A percentile compares a stretch with the other conserved stretches of the same genome.
Evolutionary conservation across 2,329 filamentous ascomycete genomes (phyloP).

Genomic region (Fusarium anguioides): DNA sequence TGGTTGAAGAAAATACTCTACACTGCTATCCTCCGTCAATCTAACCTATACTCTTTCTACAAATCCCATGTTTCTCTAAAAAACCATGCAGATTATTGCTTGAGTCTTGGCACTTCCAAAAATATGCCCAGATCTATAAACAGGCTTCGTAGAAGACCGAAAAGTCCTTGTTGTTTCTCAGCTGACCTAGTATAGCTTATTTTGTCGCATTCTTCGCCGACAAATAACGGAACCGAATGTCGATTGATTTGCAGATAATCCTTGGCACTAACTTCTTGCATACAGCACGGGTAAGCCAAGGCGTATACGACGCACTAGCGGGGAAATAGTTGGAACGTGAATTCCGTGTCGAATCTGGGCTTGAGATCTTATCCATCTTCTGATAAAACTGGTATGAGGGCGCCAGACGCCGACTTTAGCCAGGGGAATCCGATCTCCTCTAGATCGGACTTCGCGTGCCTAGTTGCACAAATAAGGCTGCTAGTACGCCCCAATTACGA

Average conservation of each 20-base stretch:
- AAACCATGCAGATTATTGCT: background rate
- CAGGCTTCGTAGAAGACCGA: background rate
- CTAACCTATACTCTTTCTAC: background rate
- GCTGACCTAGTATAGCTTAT: background rate
- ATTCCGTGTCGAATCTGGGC: slow-evolving; percentile 2
- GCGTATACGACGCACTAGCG: background rate
- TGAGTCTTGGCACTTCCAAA: background rate
- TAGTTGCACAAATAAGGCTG: slow-evolving; percentile 24
- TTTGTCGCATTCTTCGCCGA: background rate
- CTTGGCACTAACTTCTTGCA: slow-evolving; percentile 7
- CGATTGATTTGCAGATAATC: slow-evolving; percentile 8
- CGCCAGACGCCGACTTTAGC: background rate
- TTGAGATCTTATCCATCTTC: background rate
- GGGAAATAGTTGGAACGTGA: background rate
- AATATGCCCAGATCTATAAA: rapidly evolving
- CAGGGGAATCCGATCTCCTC: background rate
- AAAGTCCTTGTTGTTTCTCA: background rate
- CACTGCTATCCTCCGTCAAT: background rate
- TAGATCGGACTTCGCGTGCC: background rate
- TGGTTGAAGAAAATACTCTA: slow-evolving; percentile 4
- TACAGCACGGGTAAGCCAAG: slow-evolving; percentile 10
- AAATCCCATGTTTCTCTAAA: background rate
- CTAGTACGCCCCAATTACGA: slow-evolving; percentile 10
- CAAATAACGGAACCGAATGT: background rate
- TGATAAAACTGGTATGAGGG: background rate